A percentile compares a stretch with the other conserved stretches of the same genome.
Evolutionary conservation across 176 grass and related monocot species (phyloP).

Genomic region (Guadua angustifolia): DNA sequence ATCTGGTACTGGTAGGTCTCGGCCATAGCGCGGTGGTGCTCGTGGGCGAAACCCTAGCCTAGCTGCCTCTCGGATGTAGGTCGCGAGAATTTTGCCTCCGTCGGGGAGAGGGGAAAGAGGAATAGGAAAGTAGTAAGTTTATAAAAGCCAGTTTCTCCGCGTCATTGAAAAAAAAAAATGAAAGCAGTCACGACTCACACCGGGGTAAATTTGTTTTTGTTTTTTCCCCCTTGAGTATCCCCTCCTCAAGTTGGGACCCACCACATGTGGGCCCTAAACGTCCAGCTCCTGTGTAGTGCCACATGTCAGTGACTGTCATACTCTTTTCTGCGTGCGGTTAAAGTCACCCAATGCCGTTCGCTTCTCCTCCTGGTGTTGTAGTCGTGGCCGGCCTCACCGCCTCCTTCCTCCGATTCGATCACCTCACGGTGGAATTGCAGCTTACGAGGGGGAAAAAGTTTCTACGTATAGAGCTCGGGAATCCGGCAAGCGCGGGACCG

Average conservation of each 20-base stretch:
- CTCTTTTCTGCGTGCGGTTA: neutral
- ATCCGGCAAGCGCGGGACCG: neutral
- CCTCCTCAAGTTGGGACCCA: neutral
- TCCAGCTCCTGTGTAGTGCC: neutral
- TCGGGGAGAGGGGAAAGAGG: neutral
- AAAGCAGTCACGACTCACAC: too few species aligned
- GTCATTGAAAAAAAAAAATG: too few species aligned
- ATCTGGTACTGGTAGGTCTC: constrained; percentile 68
- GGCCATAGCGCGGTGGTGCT: constrained; percentile 43
- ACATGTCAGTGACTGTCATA: neutral
- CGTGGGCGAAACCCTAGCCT: constrained; percentile 49
- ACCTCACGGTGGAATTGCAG: neutral
- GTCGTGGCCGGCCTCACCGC: constrained; percentile 16
- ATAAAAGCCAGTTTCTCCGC: too few species aligned
- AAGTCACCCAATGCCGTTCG: neutral
- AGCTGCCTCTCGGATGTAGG: neutral
- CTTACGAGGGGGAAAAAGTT: neutral
- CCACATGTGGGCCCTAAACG: neutral
- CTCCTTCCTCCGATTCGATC: constrained; percentile 15
- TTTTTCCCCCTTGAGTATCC: too few species aligned
- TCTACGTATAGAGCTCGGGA: neutral
- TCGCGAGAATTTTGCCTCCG: constrained; percentile 15
- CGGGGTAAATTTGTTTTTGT: too few species aligned
- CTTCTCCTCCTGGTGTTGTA: neutral
- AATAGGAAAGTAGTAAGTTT: neutral